phyloP scores from a whole-genome alignment of 805 yeast genomes.

The Saccharomyces eubayanus region DNA sequence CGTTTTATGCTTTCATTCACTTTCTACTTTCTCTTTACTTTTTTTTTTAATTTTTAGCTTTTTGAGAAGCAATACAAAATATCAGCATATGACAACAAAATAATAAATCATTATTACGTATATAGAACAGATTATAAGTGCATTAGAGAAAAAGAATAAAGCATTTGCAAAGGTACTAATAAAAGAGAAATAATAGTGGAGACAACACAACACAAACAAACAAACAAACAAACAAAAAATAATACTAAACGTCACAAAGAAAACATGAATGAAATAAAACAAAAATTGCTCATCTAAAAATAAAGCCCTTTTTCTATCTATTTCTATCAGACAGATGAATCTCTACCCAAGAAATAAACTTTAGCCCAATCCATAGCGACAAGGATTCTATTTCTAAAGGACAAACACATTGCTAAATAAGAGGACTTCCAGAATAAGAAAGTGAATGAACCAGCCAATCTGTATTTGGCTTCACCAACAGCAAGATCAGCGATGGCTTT shows the following conservation, averaged over 20 bases:
- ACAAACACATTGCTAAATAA: slow-evolving; percentile 84
- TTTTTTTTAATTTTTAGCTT: too few relatives aligned
- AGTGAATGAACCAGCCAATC: slow-evolving; percentile 78
- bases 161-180: background rate
- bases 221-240: background rate
- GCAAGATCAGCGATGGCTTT: slow-evolving; percentile 88
- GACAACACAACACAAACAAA: background rate
- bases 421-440: slow-evolving; percentile 94
- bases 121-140: background rate
- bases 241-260: background rate
- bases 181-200: background rate
- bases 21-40: background rate
- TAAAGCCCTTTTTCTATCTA: background rate
- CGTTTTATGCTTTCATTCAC: too few relatives aligned
- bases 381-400: slow-evolving; percentile 78
- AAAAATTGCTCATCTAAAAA: background rate
- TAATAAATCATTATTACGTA: background rate
- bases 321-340: slow-evolving; percentile 36
- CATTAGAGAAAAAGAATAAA: background rate
- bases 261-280: background rate
- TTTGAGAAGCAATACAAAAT: too few relatives aligned
- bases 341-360: slow-evolving; percentile 85
- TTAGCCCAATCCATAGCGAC: slow-evolving; percentile 86
- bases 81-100: background rate
- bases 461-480: slow-evolving; percentile 65